Base-by-base conservation (phyloP, 1,284 basidiomycete genomes). In the Sanghuangporus sanghuang region DNA sequence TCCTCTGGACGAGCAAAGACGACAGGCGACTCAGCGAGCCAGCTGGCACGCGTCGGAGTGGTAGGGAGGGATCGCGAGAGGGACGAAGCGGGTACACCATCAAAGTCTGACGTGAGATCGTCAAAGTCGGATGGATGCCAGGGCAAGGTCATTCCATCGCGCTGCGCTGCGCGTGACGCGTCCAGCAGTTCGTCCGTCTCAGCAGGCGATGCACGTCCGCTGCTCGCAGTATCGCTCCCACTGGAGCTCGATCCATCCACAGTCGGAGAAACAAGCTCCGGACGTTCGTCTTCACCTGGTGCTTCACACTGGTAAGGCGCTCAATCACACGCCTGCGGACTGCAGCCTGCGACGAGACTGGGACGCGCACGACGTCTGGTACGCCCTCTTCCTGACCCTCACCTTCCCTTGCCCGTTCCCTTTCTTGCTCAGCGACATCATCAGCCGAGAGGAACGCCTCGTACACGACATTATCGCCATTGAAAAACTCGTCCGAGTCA, bases 401-500 rank as follows among this genome's bases (percentile, higher is more conserved):
- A 7, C 16, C 44, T 46, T 46, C 44, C 16, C 44, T 16, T 2
- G 6, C 16, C 5, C 1, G 16, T n/a, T 46, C 44, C 16, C 44
- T 46, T 18, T 46, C 44, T n/a, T 46, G 44, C 32, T 52, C 46
- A 12, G 39, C 57, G 40, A 60, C 36, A 62, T 71, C 66, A 38
- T 69, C 67, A 32, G 70, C 77, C 72, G 81, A 80, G 69, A 88
- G 70, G 73, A 89, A 85, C 62, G 82, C 82, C 77, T 90, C 89
- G 73, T 84, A 85, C 65, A 87, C 82, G 7, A 86, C 85, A 66
- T 85, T 77, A 65, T 81, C 78, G 54, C 70, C 71, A 59, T 76
- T 74, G 71, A 87, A 88, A 73, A 90, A 91, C 67, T 89, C 89
- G 68, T 90, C 89, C 12, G 87, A 84, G 73, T 91, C 89, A n/a